phyloP scores from a whole-genome alignment of 2,329 filamentous ascomycete species.

The Exserohilum turcica region DNA sequence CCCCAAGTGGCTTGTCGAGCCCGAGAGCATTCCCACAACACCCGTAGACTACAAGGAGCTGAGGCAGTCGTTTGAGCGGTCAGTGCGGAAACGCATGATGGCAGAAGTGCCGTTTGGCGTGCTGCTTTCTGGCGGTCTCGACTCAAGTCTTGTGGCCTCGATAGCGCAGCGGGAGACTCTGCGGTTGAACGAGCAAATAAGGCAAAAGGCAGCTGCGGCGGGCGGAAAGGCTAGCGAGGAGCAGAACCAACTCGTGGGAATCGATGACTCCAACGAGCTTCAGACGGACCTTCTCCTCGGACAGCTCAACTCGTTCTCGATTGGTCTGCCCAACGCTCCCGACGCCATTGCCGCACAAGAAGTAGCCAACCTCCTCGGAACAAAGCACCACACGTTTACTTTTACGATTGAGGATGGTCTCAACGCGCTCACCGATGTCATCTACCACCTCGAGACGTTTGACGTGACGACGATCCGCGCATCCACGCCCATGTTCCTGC shows the following conservation, averaged over 20 bases:
- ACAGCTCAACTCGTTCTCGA: slow-evolving; percentile 98
- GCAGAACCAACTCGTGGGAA: slow-evolving; percentile 73
- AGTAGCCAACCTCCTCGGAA: slow-evolving; percentile 95
- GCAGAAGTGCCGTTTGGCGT: slow-evolving; percentile 98
- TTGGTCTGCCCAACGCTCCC: slow-evolving; percentile 89
- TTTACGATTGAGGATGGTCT: slow-evolving; percentile 98
- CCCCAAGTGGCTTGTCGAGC: slow-evolving; percentile 86
- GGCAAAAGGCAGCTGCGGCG: slow-evolving; percentile 46
- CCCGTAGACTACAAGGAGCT: slow-evolving; percentile 84
- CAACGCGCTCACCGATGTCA: slow-evolving; percentile 95
- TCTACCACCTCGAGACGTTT: slow-evolving; percentile 96
- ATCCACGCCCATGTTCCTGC: slow-evolving; percentile 97
- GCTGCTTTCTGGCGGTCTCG: slow-evolving; percentile 88
- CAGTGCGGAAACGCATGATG: slow-evolving; percentile 96
- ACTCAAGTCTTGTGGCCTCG: slow-evolving; percentile 91
- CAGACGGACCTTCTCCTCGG: slow-evolving; percentile 89
- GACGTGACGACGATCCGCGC: slow-evolving; percentile 98
- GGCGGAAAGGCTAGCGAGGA: slow-evolving; percentile 29
- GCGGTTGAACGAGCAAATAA: slow-evolving; percentile 70
- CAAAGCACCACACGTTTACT: slow-evolving; percentile 96
- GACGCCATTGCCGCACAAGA: slow-evolving; percentile 91
- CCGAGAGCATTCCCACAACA: slow-evolving; percentile 73
- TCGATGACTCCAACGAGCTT: slow-evolving; percentile 89
- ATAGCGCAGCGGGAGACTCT: slow-evolving; percentile 94
- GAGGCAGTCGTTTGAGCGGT: slow-evolving; percentile 81